Conservation (phyloP, 768 basidiomycete species). For the Pleurotus djamor region DNA sequence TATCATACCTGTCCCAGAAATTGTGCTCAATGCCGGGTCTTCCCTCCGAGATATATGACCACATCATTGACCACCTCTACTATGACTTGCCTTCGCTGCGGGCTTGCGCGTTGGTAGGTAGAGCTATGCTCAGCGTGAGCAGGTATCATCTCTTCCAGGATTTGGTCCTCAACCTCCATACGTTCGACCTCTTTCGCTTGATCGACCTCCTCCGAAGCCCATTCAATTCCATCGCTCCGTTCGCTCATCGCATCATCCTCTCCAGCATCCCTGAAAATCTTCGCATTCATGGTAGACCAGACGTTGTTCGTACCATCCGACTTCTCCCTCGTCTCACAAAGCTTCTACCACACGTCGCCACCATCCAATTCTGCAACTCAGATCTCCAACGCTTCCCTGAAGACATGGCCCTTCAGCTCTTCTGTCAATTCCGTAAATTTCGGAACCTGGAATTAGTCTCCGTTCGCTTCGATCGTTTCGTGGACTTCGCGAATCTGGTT, state of each 20-base stretch:
- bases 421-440: not conserved
- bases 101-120: not conserved
- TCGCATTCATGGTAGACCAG: not conserved
- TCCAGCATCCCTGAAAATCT: not conserved
- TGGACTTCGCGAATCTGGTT: not conserved
- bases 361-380: not conserved
- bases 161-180: not conserved
- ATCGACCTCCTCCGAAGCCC: not conserved
- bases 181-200: slow-evolving; percentile 1
- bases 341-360: not conserved
- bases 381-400: not conserved
- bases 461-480: slow-evolving; percentile 3
- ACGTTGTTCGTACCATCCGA: slow-evolving; percentile 1
- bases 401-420: slow-evolving; percentile 1
- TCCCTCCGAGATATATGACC: slow-evolving; percentile 6
- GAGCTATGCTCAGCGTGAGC: not conserved
- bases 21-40: not conserved
- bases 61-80: slow-evolving; percentile 7
- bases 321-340: not conserved
- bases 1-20: not conserved
- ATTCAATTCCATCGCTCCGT: slow-evolving; percentile 1
- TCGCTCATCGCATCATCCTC: not conserved
- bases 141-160: slow-evolving; percentile 9
- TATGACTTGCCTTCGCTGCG: not conserved
- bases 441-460: not conserved